Percentiles rank a stretch among this genome's conserved stretches.
These are phyloP conservation scores for Ajuga reptans DNA, from an alignment of 305 asterid species.

Conservation along the genomic window DNA sequence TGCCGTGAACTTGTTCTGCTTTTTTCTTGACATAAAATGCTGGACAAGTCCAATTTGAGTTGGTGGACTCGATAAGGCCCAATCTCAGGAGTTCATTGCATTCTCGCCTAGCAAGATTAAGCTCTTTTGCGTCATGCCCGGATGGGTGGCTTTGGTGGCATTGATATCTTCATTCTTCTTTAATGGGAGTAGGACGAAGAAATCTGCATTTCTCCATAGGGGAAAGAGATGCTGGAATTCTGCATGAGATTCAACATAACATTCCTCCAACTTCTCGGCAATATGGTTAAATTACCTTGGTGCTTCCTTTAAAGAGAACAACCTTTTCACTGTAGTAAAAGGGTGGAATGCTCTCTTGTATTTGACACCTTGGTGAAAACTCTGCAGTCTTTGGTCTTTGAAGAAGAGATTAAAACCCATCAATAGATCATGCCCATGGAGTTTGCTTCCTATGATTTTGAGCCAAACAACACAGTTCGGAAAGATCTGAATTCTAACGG, in stretches of 20 bases:
- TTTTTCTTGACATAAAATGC: not conserved
- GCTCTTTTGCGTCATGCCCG: not conserved
- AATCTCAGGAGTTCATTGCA: not conserved
- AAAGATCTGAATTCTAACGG: not conserved
- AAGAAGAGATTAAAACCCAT: not conserved
- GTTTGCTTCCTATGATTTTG: not conserved
- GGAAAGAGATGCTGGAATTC: not conserved
- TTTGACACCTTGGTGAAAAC: not conserved
- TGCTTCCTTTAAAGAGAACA: not conserved
- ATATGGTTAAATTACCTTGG: not conserved
- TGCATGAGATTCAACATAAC: too few relatives aligned
- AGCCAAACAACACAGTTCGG: not conserved
- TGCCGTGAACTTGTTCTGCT: too few relatives aligned
- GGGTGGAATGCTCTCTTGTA: not conserved
- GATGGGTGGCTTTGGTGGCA: not conserved
- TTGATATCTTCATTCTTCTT: not conserved
- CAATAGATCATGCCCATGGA: not conserved
- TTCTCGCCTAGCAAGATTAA: not conserved
- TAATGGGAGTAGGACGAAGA: not conserved
- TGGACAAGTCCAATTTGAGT: not conserved
- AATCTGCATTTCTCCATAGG: not conserved
- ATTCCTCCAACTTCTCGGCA: too few relatives aligned
- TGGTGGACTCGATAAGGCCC: not conserved
- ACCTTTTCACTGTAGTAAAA: not conserved
- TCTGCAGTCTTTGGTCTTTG: not conserved